These are phyloP conservation scores for Pilaira anomala DNA, from an alignment of 192 early-diverging fungal genomes.

Conservation along the genomic window DNA sequence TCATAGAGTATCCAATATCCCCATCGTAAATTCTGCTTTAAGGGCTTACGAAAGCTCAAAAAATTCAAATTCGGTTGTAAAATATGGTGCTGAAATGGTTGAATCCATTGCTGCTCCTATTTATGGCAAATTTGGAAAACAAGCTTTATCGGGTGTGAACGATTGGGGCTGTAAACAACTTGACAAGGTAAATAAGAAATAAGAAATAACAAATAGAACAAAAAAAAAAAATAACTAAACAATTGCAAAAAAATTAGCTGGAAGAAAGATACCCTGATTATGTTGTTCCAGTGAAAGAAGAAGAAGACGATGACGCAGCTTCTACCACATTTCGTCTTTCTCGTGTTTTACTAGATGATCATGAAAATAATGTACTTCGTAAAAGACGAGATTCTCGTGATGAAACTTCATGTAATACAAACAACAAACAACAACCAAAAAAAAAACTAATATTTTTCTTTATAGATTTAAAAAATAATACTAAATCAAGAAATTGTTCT, in stretches of 20 bases:
- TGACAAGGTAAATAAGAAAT: slow-evolving; percentile 13
- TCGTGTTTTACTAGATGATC: slow-evolving; percentile 36
- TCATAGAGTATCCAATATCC: slow-evolving; percentile 72
- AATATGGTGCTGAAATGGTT: slow-evolving; percentile 72
- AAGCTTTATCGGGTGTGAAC: slow-evolving; percentile 16
- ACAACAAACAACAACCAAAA: neutral
- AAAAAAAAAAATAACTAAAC: no score
- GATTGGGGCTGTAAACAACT: slow-evolving; percentile 9
- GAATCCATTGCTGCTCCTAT: slow-evolving; percentile 77
- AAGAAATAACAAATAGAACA: neutral
- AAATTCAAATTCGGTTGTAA: slow-evolving; percentile 56
- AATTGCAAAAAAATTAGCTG: slow-evolving; percentile 10
- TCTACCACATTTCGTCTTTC: slow-evolving; percentile 35
- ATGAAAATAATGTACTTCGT: neutral
- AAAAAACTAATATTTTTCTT: neutral
- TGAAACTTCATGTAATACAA: slow-evolving; percentile 16
- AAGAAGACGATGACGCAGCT: slow-evolving; percentile 21
- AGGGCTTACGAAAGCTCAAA: slow-evolving; percentile 74
- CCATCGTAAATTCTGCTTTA: slow-evolving; percentile 74
- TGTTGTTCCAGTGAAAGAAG: slow-evolving; percentile 26
- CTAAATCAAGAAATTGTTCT: slow-evolving; percentile 30
- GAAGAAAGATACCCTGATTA: slow-evolving; percentile 33
- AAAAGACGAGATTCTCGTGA: slow-evolving; percentile 23
- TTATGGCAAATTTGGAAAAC: slow-evolving; percentile 58
- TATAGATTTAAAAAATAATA: slow-evolving; percentile 10